A percentile compares a stretch with the other conserved stretches of the same genome.
These are phyloP conservation scores for Solanum chacoense DNA, from an alignment of 305 asterid species.

Conservation along the genomic window DNA sequence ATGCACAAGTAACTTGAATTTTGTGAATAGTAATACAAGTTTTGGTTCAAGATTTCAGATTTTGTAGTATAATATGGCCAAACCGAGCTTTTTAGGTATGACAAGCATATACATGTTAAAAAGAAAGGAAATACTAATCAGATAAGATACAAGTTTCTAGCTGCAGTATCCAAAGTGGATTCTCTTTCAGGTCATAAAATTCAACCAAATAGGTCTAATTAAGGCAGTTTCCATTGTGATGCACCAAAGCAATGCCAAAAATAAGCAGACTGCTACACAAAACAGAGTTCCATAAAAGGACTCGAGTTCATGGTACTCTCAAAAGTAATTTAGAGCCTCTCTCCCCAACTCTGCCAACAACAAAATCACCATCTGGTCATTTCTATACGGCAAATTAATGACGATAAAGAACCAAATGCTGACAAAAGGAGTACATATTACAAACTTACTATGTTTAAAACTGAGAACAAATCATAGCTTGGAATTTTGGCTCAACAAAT, in stretches of 20 bases:
- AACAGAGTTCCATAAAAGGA: neutral
- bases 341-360: neutral
- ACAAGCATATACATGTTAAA: neutral
- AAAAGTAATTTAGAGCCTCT: neutral
- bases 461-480: conserved; percentile 2
- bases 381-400: neutral
- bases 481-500: conserved; percentile 39
- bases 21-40: neutral
- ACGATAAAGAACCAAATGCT: neutral
- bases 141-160: neutral
- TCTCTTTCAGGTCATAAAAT: neutral
- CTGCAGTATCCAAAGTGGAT: neutral
- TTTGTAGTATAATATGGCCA: neutral
- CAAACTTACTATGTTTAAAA: neutral
- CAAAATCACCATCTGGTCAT: neutral
- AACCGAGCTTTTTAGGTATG: neutral
- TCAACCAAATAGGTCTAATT: neutral
- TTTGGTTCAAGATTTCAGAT: neutral
- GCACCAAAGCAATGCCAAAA: neutral
- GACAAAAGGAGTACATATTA: neutral
- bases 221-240: neutral
- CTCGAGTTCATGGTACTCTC: neutral
- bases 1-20: neutral
- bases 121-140: neutral
- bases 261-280: neutral